Evolutionary conservation across 805 yeast genomes (phyloP).

Genomic region (Kodamaea leandrae): DNA sequence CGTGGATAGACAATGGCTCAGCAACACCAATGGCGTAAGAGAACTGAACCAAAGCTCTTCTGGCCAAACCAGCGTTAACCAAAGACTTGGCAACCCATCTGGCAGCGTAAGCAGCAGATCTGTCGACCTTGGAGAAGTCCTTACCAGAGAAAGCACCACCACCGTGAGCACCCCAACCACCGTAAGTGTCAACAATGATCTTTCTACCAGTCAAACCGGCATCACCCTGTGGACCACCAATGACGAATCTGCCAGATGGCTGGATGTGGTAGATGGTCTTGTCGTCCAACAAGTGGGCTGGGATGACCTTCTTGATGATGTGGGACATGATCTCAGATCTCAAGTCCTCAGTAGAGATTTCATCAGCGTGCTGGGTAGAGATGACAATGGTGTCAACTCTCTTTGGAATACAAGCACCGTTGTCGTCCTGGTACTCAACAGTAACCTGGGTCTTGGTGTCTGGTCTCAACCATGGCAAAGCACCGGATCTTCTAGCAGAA

Average conservation of each 20-base stretch:
- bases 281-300: constrained; percentile 85
- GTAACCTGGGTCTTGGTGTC: constrained; percentile 99
- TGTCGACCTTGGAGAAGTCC: constrained; percentile 99
- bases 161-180: constrained; percentile 99
- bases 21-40: constrained; percentile 99
- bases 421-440: constrained; percentile 88
- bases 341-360: constrained; percentile 88
- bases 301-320: constrained; percentile 88
- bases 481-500: constrained; percentile 94
- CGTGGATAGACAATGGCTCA: constrained; percentile 96
- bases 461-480: constrained; percentile 96
- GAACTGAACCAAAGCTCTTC: constrained; percentile 96
- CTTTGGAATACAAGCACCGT: constrained; percentile 92
- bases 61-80: constrained; percentile 90
- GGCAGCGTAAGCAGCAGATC: constrained; percentile 99
- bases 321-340: constrained; percentile 75
- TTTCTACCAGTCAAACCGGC: constrained; percentile 99
- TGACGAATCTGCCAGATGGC: constrained; percentile 99
- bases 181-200: constrained; percentile 98
- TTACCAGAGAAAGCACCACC: constrained; percentile 99
- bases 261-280: constrained; percentile 97
- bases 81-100: constrained; percentile 99
- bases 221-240: constrained; percentile 99
- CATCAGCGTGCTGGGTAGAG: constrained; percentile 97
- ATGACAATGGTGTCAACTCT: constrained; percentile 98